Conservation (phyloP, 306 rosid species). For the Ochetophila trinervis region DNA sequence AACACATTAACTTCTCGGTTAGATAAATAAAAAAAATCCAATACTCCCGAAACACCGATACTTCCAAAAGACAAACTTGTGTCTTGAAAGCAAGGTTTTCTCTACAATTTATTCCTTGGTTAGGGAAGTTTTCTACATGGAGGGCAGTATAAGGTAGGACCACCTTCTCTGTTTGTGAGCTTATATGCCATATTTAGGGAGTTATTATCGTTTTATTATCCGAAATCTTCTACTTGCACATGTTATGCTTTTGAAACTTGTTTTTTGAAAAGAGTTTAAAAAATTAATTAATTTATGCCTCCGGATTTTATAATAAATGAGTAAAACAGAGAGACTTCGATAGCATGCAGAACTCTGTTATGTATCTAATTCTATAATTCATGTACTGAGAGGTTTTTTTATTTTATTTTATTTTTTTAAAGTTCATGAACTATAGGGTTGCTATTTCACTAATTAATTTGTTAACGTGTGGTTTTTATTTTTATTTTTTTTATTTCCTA, state of each 20-base stretch:
- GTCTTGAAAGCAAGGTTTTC: too few relatives aligned
- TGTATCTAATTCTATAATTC: too few relatives aligned
- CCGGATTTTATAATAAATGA: slow-evolving; percentile 5
- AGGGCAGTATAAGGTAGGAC: slow-evolving; percentile 51
- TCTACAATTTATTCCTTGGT: too few relatives aligned
- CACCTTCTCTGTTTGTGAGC: slow-evolving; percentile 33
- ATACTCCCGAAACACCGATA: too few relatives aligned
- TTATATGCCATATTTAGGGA: slow-evolving; percentile 24
- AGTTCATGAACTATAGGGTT: too few relatives aligned
- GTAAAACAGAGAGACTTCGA: neutral
- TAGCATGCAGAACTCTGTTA: neutral
- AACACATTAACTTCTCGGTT: slow-evolving; percentile 31
- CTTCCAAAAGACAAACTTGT: too few relatives aligned
- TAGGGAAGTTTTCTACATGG: slow-evolving; percentile 18
- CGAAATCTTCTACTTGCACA: slow-evolving; percentile 43
- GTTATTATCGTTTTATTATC: slow-evolving; percentile 39
- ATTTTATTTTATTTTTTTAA: too few relatives aligned
- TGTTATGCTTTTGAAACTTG: slow-evolving; percentile 27
- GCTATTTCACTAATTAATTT: too few relatives aligned
- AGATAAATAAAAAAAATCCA: too few relatives aligned
- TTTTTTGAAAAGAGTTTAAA: neutral
- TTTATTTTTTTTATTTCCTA: too few relatives aligned
- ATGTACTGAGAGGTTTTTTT: too few relatives aligned
- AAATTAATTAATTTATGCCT: neutral
- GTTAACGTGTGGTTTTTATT: too few relatives aligned